phyloP scores from a whole-genome alignment of 129 eudicot species.

The Chrysanthemum lavandulifolium region DNA sequence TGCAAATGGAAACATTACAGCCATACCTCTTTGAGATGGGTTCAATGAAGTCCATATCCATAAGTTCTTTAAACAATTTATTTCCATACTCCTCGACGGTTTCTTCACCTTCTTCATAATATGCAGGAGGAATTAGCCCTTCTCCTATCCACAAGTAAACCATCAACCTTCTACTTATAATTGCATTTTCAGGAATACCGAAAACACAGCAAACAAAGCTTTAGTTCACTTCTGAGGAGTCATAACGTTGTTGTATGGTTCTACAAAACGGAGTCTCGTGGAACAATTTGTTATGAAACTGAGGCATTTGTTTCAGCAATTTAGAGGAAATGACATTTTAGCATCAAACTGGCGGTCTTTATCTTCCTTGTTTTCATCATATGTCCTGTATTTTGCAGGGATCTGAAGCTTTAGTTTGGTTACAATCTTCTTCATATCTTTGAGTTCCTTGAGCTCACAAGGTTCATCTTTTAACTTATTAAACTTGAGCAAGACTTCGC shows the following conservation, averaged over 20 bases:
- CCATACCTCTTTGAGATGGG: conserved; percentile 17
- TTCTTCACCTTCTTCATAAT: neutral
- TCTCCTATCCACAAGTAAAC: conserved; percentile 61
- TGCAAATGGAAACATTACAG: conserved; percentile 38
- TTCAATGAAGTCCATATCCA: conserved; percentile 34
- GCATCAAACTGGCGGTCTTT: neutral
- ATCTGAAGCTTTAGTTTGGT: conserved; percentile 44
- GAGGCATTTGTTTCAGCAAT: conserved; percentile 19
- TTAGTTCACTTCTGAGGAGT: conserved; percentile 18
- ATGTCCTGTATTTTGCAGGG: conserved; percentile 30
- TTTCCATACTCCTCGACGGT: conserved; percentile 30
- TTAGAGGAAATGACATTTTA: neutral
- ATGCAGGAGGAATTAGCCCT: conserved; percentile 24
- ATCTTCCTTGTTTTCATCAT: conserved; percentile 9
- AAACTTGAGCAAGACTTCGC: neutral
- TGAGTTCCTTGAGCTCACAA: conserved; percentile 11
- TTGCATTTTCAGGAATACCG: conserved; percentile 35
- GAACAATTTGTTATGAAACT: conserved; percentile 27
- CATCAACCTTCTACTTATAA: conserved; percentile 45
- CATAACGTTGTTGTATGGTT: conserved; percentile 24
- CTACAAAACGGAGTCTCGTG: conserved; percentile 20
- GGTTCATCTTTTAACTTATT: neutral
- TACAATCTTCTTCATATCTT: conserved; percentile 32
- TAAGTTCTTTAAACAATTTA: conserved; percentile 28
- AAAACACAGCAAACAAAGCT: conserved; percentile 51